Evolutionary conservation across 192 early-diverging fungal genomes (phyloP).

Genomic region (Coemansia guatemalensis): DNA sequence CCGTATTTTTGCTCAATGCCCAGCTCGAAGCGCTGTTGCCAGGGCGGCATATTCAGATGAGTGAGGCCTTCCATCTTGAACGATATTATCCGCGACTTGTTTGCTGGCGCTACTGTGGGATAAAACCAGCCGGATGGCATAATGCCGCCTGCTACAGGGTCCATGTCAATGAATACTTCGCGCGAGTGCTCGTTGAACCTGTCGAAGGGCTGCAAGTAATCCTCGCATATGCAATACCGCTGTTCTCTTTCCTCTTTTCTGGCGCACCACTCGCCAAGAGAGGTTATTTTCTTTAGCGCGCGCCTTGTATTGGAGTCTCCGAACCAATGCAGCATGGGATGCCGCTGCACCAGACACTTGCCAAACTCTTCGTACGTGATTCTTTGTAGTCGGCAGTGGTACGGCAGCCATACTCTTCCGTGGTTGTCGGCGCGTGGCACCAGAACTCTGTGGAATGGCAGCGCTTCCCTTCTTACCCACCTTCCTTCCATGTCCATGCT

Average conservation of each 20-base stretch:
- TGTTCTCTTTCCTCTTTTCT: constrained; percentile 1
- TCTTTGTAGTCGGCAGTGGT: constrained; percentile 38
- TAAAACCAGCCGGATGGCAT: background rate
- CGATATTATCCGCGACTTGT: constrained; percentile 6
- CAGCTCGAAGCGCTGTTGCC: constrained; percentile 7
- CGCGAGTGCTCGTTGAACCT: constrained; percentile 30
- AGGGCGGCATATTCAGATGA: background rate
- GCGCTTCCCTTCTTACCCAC: constrained; percentile 29
- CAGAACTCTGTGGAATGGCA: constrained; percentile 6
- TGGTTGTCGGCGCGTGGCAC: constrained; percentile 22
- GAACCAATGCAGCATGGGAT: constrained; percentile 42
- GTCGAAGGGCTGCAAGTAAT: constrained; percentile 21
- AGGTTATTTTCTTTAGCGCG: constrained; percentile 46
- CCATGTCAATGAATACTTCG: constrained; percentile 13
- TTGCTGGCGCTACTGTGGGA: background rate
- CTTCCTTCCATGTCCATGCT: constrained; percentile 32
- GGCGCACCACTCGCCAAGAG: constrained; percentile 49
- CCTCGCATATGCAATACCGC: constrained; percentile 50
- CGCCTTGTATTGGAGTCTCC: constrained; percentile 58
- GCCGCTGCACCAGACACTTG: constrained; percentile 29
- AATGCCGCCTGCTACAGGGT: background rate
- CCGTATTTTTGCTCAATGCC: background rate
- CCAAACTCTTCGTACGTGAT: constrained; percentile 36
- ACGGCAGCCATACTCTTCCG: constrained; percentile 51
- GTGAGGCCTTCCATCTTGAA: constrained; percentile 7